Evolutionary conservation across 2,329 filamentous ascomycete genomes (phyloP).

Genomic region (Nemania diffusa): DNA sequence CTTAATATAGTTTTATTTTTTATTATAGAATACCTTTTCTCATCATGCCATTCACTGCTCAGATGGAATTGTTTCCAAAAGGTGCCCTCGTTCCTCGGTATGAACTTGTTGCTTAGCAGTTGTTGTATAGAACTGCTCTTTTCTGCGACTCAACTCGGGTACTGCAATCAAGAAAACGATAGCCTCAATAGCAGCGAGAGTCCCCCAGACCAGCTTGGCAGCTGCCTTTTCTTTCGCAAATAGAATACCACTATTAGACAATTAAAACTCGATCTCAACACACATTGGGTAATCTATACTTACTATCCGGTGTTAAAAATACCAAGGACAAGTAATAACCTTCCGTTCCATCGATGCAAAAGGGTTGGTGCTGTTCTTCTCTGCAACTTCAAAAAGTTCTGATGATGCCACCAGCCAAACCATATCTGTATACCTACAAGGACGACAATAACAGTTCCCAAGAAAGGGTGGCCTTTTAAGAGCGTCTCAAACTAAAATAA

Average conservation of each 20-base stretch:
- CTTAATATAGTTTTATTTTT: too few species aligned
- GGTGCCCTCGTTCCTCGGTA: background rate
- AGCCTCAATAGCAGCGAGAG: background rate
- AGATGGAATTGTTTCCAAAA: background rate
- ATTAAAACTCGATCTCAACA: background rate
- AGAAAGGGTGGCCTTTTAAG: background rate
- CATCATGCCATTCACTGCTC: background rate
- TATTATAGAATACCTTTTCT: too few species aligned
- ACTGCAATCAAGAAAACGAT: conserved; percentile 1
- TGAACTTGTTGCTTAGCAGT: background rate
- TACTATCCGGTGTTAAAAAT: background rate
- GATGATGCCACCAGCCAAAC: conserved; percentile 5
- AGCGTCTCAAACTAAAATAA: background rate
- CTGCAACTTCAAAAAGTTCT: background rate
- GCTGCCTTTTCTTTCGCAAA: conserved; percentile 1
- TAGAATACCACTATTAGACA: background rate
- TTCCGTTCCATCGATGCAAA: background rate
- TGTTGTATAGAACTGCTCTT: background rate
- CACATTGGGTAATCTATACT: background rate
- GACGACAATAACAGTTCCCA: background rate
- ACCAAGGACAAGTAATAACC: background rate
- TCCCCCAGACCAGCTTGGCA: conserved; percentile 2
- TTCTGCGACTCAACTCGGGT: background rate
- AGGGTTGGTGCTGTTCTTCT: background rate
- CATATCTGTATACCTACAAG: background rate